Conservation (phyloP, 441 rosid species). For the Metrosideros polymorpha region DNA sequence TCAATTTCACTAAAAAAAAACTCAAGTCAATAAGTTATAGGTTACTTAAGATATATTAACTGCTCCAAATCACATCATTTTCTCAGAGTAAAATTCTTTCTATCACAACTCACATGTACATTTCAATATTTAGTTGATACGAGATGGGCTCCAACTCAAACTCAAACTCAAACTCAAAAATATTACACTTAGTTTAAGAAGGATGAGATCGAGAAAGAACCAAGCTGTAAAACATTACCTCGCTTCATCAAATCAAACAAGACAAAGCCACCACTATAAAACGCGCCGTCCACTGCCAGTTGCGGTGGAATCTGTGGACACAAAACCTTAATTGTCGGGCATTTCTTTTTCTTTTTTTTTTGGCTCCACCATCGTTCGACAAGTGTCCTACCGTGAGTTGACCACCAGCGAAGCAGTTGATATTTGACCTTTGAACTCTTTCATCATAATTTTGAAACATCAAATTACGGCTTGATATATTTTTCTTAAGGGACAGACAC, state of each 20-base stretch:
- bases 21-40: no score
- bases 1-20: no score
- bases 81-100: no score
- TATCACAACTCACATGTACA: no score
- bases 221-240: background rate
- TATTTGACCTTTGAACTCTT: background rate
- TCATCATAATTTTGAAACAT: background rate
- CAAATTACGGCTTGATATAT: background rate
- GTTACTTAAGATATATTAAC: no score
- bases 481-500: rapidly evolving
- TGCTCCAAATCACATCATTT: no score
- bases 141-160: background rate
- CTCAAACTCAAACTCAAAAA: no score
- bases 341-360: no score
- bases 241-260: background rate
- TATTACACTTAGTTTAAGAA: background rate
- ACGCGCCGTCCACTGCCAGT: background rate
- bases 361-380: background rate
- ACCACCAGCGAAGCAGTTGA: background rate
- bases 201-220: background rate
- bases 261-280: background rate
- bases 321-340: background rate
- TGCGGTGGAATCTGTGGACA: background rate
- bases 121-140: no score
- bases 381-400: background rate